These are phyloP conservation scores for Phytophthora sansomeana DNA, from an alignment of 352 stramenopile species.

Conservation along the genomic window DNA sequence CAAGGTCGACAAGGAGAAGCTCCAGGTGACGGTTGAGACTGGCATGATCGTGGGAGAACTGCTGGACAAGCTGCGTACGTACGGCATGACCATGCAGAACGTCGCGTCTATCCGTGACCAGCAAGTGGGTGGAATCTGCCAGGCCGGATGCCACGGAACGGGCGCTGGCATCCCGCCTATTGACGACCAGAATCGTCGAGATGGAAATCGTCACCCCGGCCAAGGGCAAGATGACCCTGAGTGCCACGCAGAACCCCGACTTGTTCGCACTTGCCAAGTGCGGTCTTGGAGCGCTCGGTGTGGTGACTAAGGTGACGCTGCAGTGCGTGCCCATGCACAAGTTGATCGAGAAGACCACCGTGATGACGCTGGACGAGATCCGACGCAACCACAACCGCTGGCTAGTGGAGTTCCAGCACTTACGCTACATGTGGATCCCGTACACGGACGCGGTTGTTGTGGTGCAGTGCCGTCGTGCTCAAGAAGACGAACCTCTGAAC, in stretches of 20 bases:
- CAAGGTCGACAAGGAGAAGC: conserved; percentile 87
- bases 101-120: conserved; percentile 99
- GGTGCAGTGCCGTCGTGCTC: conserved; percentile 87
- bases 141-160: conserved; percentile 96
- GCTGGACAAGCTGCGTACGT: conserved; percentile 71
- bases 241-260: conserved; percentile 73
- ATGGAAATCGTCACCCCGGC: conserved; percentile 97
- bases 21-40: conserved; percentile 93
- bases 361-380: conserved; percentile 91
- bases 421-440: conserved; percentile 99
- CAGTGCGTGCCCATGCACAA: conserved; percentile 95
- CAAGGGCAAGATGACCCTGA: conserved; percentile 91
- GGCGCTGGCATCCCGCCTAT: conserved; percentile 95
- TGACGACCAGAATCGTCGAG: conserved; percentile 96
- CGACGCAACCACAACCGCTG: conserved; percentile 77
- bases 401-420: conserved; percentile 83
- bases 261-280: conserved; percentile 95
- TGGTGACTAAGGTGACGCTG: conserved; percentile 97
- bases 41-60: conserved; percentile 80
- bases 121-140: conserved; percentile 97
- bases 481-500: conserved; percentile 50
- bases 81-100: conserved; percentile 97
- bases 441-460: conserved; percentile 96
- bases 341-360: conserved; percentile 94
- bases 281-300: conserved; percentile 94